These are phyloP conservation scores for Meyerozyma smithsonii DNA, from an alignment of 1,139 yeast species.

Conservation along the genomic window DNA sequence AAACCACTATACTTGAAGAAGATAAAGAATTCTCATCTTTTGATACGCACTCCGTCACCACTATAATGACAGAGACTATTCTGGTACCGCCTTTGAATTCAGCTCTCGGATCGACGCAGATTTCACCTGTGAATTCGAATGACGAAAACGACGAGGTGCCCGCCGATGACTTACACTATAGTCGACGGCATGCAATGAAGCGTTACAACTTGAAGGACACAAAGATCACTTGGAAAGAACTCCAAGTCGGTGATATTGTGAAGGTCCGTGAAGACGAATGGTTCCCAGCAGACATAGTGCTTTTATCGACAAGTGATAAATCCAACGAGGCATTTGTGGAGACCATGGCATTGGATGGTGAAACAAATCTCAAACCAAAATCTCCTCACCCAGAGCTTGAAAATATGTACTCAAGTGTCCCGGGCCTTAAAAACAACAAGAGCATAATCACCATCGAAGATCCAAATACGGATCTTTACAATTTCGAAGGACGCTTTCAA, in stretches of 20 bases:
- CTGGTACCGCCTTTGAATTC: constrained; percentile 1
- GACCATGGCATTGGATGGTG: constrained; percentile 98
- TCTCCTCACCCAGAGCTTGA: constrained; percentile 62
- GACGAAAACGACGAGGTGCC: no score
- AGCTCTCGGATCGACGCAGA: not conserved
- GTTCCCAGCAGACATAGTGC: constrained; percentile 85
- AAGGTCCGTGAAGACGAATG: constrained; percentile 75
- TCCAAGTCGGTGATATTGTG: constrained; percentile 82
- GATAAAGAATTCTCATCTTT: constrained; percentile 22
- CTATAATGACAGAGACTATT: constrained; percentile 36
- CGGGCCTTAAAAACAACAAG: constrained; percentile 46
- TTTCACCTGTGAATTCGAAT: not conserved
- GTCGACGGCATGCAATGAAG: constrained; percentile 15
- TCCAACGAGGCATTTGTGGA: constrained; percentile 80
- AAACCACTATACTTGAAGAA: constrained; percentile 38
- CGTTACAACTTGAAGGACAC: constrained; percentile 31
- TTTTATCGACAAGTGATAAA: constrained; percentile 55
- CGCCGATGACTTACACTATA: not conserved
- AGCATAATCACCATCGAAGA: constrained; percentile 72
- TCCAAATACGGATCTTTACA: constrained; percentile 86
- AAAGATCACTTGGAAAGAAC: constrained; percentile 61
- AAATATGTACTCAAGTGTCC: constrained; percentile 43
- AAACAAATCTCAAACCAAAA: constrained; percentile 79
- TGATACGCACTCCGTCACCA: constrained; percentile 35
- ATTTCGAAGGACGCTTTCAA: constrained; percentile 74